Percentiles rank a stretch among this genome's conserved stretches.
Conservation (phyloP, 148 eudicot genomes). For the Hydrangea macrophylla region DNA sequence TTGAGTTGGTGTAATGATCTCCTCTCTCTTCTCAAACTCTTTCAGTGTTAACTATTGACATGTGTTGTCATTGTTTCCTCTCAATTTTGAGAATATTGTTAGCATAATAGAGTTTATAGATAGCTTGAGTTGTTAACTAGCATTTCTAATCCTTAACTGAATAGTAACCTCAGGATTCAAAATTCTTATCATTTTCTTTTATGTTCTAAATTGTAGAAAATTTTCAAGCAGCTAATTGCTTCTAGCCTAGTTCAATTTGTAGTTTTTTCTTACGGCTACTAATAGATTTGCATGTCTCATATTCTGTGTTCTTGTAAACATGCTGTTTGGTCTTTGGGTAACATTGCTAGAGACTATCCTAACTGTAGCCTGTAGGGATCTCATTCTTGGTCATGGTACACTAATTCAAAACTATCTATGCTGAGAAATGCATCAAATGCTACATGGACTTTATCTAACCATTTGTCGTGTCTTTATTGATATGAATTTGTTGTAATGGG, state of each 20-base stretch:
- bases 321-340: slow-evolving; percentile 97
- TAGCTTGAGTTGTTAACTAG: no score
- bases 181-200: not conserved
- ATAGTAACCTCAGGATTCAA: not conserved
- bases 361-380: slow-evolving; percentile 85
- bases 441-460: slow-evolving; percentile 92
- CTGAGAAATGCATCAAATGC: slow-evolving; percentile 95
- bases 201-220: not conserved
- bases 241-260: not conserved
- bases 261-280: not conserved
- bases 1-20: slow-evolving; percentile 60
- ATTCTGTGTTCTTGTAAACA: slow-evolving; percentile 27
- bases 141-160: not conserved
- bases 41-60: not conserved
- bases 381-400: slow-evolving; percentile 77
- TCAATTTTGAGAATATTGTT: not conserved
- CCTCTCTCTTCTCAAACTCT: not conserved
- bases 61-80: not conserved
- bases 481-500: no score
- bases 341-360: slow-evolving; percentile 95
- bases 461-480: no score
- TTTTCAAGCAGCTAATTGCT: not conserved
- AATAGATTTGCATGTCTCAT: not conserved
- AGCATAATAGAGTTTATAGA: no score
- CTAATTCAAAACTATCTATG: slow-evolving; percentile 85